Base-by-base conservation (phyloP, 768 basidiomycete species). In the Leucocoprinus birnbaumii region DNA sequence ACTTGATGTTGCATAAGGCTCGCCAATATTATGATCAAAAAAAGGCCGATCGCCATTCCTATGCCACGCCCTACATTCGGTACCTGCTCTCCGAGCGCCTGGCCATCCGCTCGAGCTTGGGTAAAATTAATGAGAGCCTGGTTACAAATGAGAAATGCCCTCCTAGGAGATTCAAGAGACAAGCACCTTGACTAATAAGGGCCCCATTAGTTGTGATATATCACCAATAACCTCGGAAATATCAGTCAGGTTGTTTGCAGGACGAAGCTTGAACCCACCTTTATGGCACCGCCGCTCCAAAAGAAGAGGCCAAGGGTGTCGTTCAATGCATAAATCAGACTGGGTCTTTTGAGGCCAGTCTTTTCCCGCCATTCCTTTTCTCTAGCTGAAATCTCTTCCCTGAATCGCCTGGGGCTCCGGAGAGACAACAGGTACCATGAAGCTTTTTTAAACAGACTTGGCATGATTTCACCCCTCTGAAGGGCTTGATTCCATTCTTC, bases 1-100 rank as follows among this genome's bases (percentile, higher is more conserved):
- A 80, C 84, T 73, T 87, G 86, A 63, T 91, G 85, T 48, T 83
- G 77, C 45, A 76, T 75, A 44, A 91, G 62, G 59, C 82, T 83
- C 0, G 84, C 67, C 13, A 70, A 62, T 49, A 87, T 72, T 10
- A 76, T 82, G 43, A 78, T 58, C 43, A 62, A 67, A 62, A 80
- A 79, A 0, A 85, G 71, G 3, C 80, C 85, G 35, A 82, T 69
- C 25, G 78, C 80, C 80, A 84, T 79, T 13, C 70, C 85, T 31
- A 86, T 71, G 0, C 87, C 87, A 5, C 72, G 69, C 1, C 84
- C 85, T 43, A 86, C 61, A 52, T 61, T 71, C 0, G 75, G 74
- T 9, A 60, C 40, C 8, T 66, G 62, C 16, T 64, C 66, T 0
- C 77, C 73, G 19, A 65, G 65, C 27, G 66, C 59, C 38, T 66